Base-by-base conservation (phyloP, 257 asterid genomes). In the Solanum sparsipilum region DNA sequence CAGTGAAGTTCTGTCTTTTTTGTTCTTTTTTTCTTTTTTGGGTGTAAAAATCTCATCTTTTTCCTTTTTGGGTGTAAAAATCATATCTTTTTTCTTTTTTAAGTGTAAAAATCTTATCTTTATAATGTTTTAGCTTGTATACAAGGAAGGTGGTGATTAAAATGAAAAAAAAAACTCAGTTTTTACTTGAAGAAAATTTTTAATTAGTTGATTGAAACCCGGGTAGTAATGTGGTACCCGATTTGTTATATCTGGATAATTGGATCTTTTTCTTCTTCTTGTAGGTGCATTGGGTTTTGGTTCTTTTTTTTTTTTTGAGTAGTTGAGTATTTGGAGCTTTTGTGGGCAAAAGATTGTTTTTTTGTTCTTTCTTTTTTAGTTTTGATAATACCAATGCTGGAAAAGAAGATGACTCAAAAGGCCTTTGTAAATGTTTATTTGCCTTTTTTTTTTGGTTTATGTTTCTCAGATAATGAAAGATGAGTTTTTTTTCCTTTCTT, bases 321-420 rank as follows among this genome's bases (percentile, higher is more conserved):
- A 76, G 25, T 15, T 84, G 2, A 56, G 10, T 56, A 75, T 68
- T 35, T 18, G 81, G 73, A 86, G 60, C 27, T 72, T 78, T 36
- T 70, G 27, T n/a, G 29, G 87, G 88, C 75, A 4, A 11, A 58
- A 20, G 11, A 7, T 20, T 58, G 67, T 58, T 20, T 58, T 29
- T 48, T 63, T 84, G n/a, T 68, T 78, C 11, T 46, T 31, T 56
- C 5, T 32, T 68, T 52, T 16, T 12, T 23, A 41, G 81, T 86
- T 92, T 90, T 84, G 93, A 88, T 89, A 86, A 84, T 91, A 87
- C 75, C 94, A 93, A 93, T 94, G 96, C 92, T 71, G 94, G 89
- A 82, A 74, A 36, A 89, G 86, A 88, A 36, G 90, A 63, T 87
- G 90, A 36, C 13, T 35, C 16, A 34, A 34, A 34, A 73, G 46